Evolutionary conservation across 2,329 filamentous ascomycete species (phyloP), one percentile per base, ranked within the genome.

Genomic region (Epichloe brachyelytri): DNA sequence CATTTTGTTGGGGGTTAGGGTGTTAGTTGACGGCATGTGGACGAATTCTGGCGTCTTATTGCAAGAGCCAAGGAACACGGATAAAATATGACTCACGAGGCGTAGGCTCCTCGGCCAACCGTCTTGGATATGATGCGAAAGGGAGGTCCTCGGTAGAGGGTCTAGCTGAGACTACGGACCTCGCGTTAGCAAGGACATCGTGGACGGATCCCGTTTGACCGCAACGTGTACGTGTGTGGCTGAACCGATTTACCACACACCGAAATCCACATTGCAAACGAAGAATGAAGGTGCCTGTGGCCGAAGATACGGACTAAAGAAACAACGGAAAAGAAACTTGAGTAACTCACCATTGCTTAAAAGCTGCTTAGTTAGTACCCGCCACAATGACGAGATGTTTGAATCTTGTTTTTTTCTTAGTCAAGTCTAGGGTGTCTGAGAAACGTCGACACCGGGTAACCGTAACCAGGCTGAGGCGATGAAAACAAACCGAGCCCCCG

Each of bases 41-140:
- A 4, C 26, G 26, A 30, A 30, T 1, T 30, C 26, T 4, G 26
- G 26, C 26, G 26, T 30, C 26, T 30, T 4, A 4, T 30, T 11
- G 26, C 26, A 30, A 30, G 26, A 30, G 26, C 8, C 26, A 4
- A 11, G 26, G 26, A 30, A 30, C 26, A 30, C 26, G 26, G 26
- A 10, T 11, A 4, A 3, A 30, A 4, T 30, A 44, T 52, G 46
- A 69, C 70, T 69, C 71, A 96, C 91, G 89, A 97, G 65, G 93
- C 93, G 77, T 98, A 98, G 60, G 93, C 93, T 60, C 93, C 93
- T 65, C 88, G 85, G 51, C 93, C 93, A 60, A 98, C 95, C 14
- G 93, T 98, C 67, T 93, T 93, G 54, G 93, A 97, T 61, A 98
- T 79, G 63, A 98, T 85, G 57, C 91, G 83, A 68, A 98, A 98